A percentile compares a stretch with the other conserved stretches of the same genome.
Conservation (phyloP, 2,329 filamentous ascomycete species). For the Parasarocladium wereldwijsianum region DNA sequence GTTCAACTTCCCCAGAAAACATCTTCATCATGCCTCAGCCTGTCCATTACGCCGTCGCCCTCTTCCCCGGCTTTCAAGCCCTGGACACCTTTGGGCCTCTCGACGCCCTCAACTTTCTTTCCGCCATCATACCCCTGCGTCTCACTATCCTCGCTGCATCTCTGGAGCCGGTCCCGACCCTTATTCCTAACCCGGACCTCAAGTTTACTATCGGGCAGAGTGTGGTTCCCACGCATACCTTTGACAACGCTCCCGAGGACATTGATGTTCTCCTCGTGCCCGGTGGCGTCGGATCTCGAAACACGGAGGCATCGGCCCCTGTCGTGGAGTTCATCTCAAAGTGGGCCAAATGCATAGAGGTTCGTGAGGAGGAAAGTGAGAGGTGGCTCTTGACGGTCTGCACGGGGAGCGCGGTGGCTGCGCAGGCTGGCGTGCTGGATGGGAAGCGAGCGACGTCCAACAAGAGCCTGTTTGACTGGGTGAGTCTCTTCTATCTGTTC, state of each 20-base stretch:
- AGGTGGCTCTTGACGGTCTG: conserved; percentile 46
- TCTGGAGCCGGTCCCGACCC: conserved; percentile 15
- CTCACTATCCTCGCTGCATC: conserved; percentile 14
- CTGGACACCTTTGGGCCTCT: conserved; percentile 26
- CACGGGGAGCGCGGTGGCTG: conserved; percentile 40
- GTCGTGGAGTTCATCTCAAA: conserved; percentile 24
- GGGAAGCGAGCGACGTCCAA: conserved; percentile 45
- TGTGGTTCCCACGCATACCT: conserved; percentile 22
- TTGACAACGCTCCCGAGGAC: conserved; percentile 17
- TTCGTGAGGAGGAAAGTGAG: conserved; percentile 23
- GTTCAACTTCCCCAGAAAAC: too few relatives aligned
- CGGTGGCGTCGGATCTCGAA: conserved; percentile 19
- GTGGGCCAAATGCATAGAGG: too few relatives aligned
- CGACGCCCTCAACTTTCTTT: conserved; percentile 17
- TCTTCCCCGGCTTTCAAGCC: conserved; percentile 21
- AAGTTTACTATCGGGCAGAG: conserved; percentile 16
- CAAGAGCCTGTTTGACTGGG: conserved; percentile 34
- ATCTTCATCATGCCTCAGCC: conserved; percentile 6
- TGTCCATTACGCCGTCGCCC: conserved; percentile 15
- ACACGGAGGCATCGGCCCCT: conserved; percentile 9
- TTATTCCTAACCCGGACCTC: conserved; percentile 1
- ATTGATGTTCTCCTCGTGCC: conserved; percentile 24
- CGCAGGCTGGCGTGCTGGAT: conserved; percentile 40
- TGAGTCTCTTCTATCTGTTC: conserved; percentile 7
- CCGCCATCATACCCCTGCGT: conserved; percentile 10